Evolutionary conservation across 176 grass and related monocot genomes (phyloP).

Genomic region (Aegilops tauschii): DNA sequence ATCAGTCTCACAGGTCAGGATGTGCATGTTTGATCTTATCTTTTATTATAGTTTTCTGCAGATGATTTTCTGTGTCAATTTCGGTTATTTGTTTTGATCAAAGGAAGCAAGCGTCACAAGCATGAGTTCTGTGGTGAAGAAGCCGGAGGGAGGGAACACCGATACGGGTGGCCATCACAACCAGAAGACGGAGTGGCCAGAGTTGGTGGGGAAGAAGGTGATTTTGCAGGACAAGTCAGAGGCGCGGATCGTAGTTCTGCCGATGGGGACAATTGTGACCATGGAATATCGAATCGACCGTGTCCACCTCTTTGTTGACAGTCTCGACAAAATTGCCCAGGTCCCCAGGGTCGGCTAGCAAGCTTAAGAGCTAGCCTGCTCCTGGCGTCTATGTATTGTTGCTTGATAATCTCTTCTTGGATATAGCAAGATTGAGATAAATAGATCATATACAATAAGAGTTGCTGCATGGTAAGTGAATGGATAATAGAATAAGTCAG

Average conservation of each 20-base stretch:
- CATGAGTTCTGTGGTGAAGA: not conserved
- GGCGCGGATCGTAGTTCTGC: not conserved
- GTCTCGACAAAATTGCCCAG: not conserved
- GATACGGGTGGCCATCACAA: fast-evolving
- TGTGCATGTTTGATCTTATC: not conserved
- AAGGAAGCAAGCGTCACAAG: not conserved
- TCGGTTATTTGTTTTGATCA: not conserved
- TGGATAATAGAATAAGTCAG: too few relatives aligned
- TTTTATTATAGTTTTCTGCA: not conserved
- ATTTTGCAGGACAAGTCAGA: not conserved
- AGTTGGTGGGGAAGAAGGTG: not conserved
- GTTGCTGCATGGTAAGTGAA: not conserved
- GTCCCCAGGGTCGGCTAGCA: not conserved
- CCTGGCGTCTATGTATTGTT: not conserved
- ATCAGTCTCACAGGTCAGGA: not conserved
- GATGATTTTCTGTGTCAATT: not conserved
- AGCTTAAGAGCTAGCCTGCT: not conserved
- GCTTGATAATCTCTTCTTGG: not conserved
- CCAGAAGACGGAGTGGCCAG: not conserved
- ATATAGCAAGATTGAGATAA: not conserved
- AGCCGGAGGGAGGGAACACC: not conserved
- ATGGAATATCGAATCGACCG: not conserved
- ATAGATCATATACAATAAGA: not conserved
- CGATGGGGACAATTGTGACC: not conserved
- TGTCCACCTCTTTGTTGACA: not conserved